Conservation (phyloP, 768 basidiomycete genomes). For the Tulasnella sp. region DNA sequence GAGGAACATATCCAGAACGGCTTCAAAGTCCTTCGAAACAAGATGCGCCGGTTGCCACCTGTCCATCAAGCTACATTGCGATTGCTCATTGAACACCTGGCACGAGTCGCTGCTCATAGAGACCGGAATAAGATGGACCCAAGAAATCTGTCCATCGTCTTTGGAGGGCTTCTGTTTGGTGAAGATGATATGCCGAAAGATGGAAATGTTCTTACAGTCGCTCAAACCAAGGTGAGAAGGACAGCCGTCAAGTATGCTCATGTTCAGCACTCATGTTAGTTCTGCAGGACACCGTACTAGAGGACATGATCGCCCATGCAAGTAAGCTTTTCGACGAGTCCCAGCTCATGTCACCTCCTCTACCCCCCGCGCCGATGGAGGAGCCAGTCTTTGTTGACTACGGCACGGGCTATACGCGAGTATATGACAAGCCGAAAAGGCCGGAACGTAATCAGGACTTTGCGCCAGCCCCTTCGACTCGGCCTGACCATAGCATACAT, state of each 20-base stretch:
- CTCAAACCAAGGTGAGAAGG: constrained; percentile 61
- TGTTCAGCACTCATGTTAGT: neutral
- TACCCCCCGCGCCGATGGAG: constrained; percentile 67
- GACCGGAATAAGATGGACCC: constrained; percentile 91
- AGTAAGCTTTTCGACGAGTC: constrained; percentile 57
- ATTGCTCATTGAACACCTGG: constrained; percentile 75
- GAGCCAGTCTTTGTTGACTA: constrained; percentile 55
- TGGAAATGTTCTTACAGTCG: constrained; percentile 67
- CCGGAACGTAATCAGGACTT: constrained; percentile 26
- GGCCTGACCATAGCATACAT: neutral
- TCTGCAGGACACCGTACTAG: constrained; percentile 67
- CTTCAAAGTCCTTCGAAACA: constrained; percentile 75
- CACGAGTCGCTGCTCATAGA: constrained; percentile 58
- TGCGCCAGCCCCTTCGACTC: constrained; percentile 13
- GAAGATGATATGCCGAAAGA: constrained; percentile 84
- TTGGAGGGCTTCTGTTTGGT: constrained; percentile 83
- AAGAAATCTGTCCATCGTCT: constrained; percentile 87
- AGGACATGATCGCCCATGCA: constrained; percentile 74
- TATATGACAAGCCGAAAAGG: constrained; percentile 41
- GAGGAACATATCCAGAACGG: constrained; percentile 67
- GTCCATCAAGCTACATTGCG: constrained; percentile 84
- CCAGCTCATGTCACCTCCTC: constrained; percentile 38
- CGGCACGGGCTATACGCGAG: constrained; percentile 67
- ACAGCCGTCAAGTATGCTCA: neutral
- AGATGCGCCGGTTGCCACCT: constrained; percentile 75